phyloP scores from a whole-genome alignment of 176 grass and related monocot species.

The Triticum timopheevii region DNA sequence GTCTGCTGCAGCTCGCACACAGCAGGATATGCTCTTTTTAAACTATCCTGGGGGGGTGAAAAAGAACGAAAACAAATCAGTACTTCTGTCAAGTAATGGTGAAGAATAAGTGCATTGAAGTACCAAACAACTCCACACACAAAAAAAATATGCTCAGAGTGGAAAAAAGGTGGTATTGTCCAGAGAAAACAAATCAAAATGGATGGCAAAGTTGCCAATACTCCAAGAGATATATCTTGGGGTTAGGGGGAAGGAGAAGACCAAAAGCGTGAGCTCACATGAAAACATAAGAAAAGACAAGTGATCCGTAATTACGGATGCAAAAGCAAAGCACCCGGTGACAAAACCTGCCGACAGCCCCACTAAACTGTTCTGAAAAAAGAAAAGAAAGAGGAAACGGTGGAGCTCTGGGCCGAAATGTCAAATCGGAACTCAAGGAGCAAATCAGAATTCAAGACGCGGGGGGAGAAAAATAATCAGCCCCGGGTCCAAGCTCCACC shows the following conservation, averaged over 20 bases:
- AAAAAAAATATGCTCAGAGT: not conserved
- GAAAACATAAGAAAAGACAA: constrained; percentile 40
- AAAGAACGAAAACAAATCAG: constrained; percentile 10
- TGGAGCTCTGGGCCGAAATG: constrained; percentile 26
- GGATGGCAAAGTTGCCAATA: not conserved
- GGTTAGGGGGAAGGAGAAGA: not conserved
- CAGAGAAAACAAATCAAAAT: constrained; percentile 26
- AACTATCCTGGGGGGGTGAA: constrained; percentile 12
- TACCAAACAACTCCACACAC: constrained; percentile 7
- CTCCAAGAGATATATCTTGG: not conserved
- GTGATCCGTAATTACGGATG: constrained; percentile 29
- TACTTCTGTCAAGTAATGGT: constrained; percentile 11
- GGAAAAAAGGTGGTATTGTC: not conserved
- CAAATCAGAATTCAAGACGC: constrained; percentile 31
- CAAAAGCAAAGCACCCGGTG: constrained; percentile 8
- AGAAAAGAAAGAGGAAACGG: constrained; percentile 15
- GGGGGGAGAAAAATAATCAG: constrained; percentile 4
- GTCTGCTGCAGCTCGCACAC: constrained; percentile 10
- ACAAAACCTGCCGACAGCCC: constrained; percentile 53
- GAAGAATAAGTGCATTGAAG: constrained; percentile 34
- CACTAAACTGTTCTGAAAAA: constrained; percentile 29
- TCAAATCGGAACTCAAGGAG: constrained; percentile 15
- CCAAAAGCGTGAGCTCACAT: constrained; percentile 33
- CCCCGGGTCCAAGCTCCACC: not conserved
- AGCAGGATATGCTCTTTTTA: constrained; percentile 14